These are phyloP conservation scores for Fraxinus sp. DNA, from an alignment of 305 asterid species.

Conservation along the genomic window DNA sequence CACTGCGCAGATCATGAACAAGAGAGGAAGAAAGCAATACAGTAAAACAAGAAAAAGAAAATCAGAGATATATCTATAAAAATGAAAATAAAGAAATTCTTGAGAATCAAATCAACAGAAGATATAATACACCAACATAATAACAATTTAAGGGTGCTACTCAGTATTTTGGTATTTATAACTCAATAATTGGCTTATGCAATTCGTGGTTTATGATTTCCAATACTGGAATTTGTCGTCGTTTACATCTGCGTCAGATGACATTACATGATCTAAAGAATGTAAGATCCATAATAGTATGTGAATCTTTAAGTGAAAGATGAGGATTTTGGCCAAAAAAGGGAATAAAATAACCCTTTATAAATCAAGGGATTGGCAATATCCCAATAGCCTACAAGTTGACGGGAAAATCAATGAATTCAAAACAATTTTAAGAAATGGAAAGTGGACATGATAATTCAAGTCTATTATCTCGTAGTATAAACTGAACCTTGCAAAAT, in stretches of 20 bases:
- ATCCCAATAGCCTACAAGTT: background rate
- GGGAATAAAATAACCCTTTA: background rate
- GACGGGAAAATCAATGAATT: background rate
- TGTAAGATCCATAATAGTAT: background rate
- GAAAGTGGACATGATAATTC: background rate
- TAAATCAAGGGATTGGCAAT: background rate
- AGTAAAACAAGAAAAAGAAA: background rate
- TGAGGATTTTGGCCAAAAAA: background rate
- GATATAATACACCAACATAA: background rate
- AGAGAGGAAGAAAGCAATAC: background rate
- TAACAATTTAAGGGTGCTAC: background rate
- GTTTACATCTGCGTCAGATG: background rate
- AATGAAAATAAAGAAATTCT: background rate
- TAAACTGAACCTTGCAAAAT: background rate
- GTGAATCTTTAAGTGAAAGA: background rate
- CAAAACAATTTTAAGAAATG: background rate
- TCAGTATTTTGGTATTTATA: background rate
- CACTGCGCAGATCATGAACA: background rate
- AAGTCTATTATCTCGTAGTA: background rate
- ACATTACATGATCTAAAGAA: background rate
- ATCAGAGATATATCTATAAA: background rate
- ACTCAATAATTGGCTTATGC: background rate
- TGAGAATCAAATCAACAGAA: background rate
- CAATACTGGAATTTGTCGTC: background rate
- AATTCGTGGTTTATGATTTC: background rate